Evolutionary conservation across 768 basidiomycete genomes (phyloP).

Genomic region (Coprinopsis sp.): DNA sequence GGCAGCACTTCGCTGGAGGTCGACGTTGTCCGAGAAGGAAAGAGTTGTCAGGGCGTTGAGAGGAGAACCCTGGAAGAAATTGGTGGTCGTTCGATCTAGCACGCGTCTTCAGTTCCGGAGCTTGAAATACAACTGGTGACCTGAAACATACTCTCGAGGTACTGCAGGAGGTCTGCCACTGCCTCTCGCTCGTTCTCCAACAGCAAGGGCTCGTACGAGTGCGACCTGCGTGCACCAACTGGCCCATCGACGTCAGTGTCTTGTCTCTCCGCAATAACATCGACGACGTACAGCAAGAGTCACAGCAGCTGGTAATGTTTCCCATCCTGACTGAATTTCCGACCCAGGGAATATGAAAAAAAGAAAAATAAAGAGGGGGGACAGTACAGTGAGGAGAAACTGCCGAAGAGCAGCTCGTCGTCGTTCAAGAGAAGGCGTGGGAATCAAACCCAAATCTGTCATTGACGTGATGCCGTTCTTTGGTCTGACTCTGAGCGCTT

Average conservation of each 20-base stretch:
- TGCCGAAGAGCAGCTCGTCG: conserved; percentile 7
- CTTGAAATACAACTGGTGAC: background rate
- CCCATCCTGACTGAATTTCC: conserved; percentile 46
- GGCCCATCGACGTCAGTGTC: conserved; percentile 19
- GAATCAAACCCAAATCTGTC: conserved; percentile 11
- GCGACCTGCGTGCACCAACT: conserved; percentile 82
- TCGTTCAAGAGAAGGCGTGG: conserved; percentile 11
- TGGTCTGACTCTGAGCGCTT: conserved; percentile 5
- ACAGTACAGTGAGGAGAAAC: conserved; percentile 9
- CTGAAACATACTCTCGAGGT: conserved; percentile 86
- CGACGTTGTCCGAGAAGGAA: conserved; percentile 98
- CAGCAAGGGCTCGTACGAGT: conserved; percentile 81
- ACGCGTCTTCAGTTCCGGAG: background rate
- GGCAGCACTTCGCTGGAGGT: conserved; percentile 95
- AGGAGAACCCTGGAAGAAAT: conserved; percentile 95
- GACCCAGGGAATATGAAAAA: background rate
- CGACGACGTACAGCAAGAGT: conserved; percentile 65
- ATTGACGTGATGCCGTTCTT: background rate
- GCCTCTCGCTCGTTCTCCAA: conserved; percentile 95
- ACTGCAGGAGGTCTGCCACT: conserved; percentile 95
- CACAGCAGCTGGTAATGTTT: conserved; percentile 75
- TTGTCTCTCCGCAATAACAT: conserved; percentile 9
- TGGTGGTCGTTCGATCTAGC: conserved; percentile 95
- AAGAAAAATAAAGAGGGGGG: conserved; percentile 5
- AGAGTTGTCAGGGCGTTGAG: conserved; percentile 92